Percentiles rank a stretch among this genome's conserved stretches.
These are phyloP conservation scores for Leccinum rimulosum DNA, from an alignment of 768 basidiomycete species.

Conservation along the genomic window DNA sequence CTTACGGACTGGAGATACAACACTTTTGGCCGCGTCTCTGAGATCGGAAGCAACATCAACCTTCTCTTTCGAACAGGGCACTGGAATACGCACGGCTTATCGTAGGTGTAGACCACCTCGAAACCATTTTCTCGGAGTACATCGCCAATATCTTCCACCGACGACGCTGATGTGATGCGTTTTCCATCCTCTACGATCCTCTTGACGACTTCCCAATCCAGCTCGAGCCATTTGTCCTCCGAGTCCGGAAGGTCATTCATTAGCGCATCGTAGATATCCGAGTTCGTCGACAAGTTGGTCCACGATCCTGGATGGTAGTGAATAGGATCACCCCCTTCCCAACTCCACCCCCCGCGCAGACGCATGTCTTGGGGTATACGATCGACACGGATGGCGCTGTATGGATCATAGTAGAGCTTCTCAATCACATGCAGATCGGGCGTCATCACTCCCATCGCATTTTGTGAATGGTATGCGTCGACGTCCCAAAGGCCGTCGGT, in stretches of 20 bases:
- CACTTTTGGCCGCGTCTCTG: constrained; percentile 32
- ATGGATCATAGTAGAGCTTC: background rate
- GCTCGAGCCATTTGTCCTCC: background rate
- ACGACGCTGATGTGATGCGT: constrained; percentile 18
- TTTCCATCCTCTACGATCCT: constrained; percentile 22
- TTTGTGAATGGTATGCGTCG: constrained; percentile 30
- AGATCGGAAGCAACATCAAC: background rate
- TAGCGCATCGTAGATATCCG: background rate
- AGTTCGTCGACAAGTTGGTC: background rate
- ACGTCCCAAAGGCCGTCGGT: constrained; percentile 38
- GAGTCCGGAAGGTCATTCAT: background rate
- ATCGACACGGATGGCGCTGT: background rate
- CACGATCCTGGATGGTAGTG: background rate
- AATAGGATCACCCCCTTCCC: background rate
- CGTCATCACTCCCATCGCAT: background rate
- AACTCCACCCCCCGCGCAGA: background rate
- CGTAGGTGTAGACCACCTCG: constrained; percentile 40
- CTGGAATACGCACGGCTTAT: constrained; percentile 1
- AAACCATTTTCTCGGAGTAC: constrained; percentile 38
- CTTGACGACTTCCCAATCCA: constrained; percentile 8
- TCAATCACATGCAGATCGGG: background rate
- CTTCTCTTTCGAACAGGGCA: background rate
- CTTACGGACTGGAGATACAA: constrained; percentile 34
- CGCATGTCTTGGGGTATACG: background rate
- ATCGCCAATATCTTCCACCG: constrained; percentile 30